Evolutionary conservation across 129 eudicot species (phyloP), one percentile per base, ranked within the genome.

Genomic region (Artemisia tridentata): DNA sequence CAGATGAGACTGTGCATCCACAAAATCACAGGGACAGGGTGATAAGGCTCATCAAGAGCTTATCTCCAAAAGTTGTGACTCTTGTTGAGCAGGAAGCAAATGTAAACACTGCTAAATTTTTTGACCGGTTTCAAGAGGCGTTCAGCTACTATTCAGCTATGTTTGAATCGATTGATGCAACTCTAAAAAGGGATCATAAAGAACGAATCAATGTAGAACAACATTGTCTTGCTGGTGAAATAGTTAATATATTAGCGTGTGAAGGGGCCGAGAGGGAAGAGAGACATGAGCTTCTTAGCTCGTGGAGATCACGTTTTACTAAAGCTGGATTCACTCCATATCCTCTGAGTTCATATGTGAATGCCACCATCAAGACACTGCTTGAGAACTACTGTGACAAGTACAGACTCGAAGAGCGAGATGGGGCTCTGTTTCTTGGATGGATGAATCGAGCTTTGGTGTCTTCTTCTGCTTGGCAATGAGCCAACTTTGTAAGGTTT

Each of bases 391-490:
- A 67, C 51, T 67, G 58, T 48, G 45, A 67, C 3, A 67, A 67
- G 59, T 67, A 67, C 0, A 23, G 72, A 50, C 72, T 67, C 51
- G 72, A 67, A 49, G 72, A 67, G 16, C 72, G 72, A 6, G 72
- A 67, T 16, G 72, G 72, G 9, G 72, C 72, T 1, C 58, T 67
- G 72, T 67, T 67, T 67, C 72, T 67, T 49, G 72, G 72, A n/a
- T 67, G 72, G 72, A 67, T 67, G 72, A 67, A 67, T 67, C 72
- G 72, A 7, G 60, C 49, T 67, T 67, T 67, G 72, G 72, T 67
- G 49, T 43, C 72, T 49, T 49, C 72, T 0, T 67, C 58, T 67
- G 72, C 72, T 20, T 67, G 72, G 72, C 49, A 21, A 49, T 67
- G 72, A 67, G 15, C 5, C n/a, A 38, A 7, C 45, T 38, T 38